Conservation (phyloP, 352 stramenopile species). For the Blastocystis sp. region DNA sequence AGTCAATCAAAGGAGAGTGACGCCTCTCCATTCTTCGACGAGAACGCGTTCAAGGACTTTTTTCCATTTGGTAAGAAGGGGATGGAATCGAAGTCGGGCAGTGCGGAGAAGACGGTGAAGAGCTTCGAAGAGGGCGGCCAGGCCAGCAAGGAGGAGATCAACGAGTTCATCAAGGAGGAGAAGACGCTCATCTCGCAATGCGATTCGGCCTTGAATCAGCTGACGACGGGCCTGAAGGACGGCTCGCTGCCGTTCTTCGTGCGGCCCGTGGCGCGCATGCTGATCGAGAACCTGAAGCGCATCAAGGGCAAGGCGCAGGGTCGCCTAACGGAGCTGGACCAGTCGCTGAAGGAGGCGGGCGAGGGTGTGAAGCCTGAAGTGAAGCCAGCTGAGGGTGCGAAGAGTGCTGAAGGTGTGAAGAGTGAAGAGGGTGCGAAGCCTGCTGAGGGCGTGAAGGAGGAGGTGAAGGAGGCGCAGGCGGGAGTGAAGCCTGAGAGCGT, state of each 20-base stretch:
- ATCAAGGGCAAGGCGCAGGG: constrained; percentile 14
- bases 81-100: neutral
- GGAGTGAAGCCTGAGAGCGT: neutral
- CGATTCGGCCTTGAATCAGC: neutral
- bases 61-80: constrained; percentile 17
- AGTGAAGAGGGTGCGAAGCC: neutral
- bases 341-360: neutral
- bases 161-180: constrained; percentile 14
- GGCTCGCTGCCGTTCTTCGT: constrained; percentile 19
- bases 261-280: neutral
- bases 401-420: neutral
- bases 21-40: too few relatives aligned
- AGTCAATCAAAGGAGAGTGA: too few relatives aligned
- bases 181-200: neutral
- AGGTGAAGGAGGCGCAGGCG: neutral
- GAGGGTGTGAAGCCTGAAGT: neutral
- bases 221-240: neutral
- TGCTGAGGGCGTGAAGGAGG: neutral
- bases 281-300: constrained; percentile 19
- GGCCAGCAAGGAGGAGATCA: neutral
- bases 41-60: neutral
- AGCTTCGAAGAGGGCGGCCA: neutral
- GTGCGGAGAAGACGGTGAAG: neutral
- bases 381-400: neutral
- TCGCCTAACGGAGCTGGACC: neutral